A percentile compares a stretch with the other conserved stretches of the same genome.
phyloP scores from a whole-genome alignment of 306 rosid genomes.

The Cyamopsis tetragonoloba region DNA sequence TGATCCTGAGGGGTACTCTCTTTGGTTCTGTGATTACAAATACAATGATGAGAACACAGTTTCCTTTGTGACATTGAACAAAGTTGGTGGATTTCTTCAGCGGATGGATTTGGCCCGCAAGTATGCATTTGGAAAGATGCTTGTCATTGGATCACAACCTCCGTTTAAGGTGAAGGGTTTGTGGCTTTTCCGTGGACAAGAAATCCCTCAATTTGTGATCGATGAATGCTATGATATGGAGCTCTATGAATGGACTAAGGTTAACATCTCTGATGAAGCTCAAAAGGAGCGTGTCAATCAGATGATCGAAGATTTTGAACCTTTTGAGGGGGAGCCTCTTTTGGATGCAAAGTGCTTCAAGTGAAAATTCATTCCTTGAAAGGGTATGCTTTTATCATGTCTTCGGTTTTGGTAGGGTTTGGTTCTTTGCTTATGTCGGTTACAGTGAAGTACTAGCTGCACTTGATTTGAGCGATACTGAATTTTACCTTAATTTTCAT shows the following conservation, averaged over 20 bases:
- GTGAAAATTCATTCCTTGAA: constrained; percentile 23
- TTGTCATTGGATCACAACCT: constrained; percentile 63
- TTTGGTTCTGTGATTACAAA: constrained; percentile 83
- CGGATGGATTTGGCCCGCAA: constrained; percentile 76
- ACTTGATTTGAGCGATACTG: not conserved
- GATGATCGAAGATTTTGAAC: constrained; percentile 73
- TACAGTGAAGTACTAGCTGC: constrained; percentile 4
- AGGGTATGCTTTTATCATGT: constrained; percentile 11
- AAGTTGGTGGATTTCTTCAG: constrained; percentile 76
- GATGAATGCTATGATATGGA: constrained; percentile 89
- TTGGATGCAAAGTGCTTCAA: constrained; percentile 79
- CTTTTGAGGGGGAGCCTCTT: constrained; percentile 71
- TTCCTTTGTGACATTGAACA: constrained; percentile 71
- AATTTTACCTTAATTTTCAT: not conserved
- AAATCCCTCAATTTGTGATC: constrained; percentile 57
- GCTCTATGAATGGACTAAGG: constrained; percentile 70
- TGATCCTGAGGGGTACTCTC: constrained; percentile 82
- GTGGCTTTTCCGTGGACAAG: constrained; percentile 91
- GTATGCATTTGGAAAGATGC: constrained; percentile 87
- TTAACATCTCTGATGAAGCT: constrained; percentile 52
- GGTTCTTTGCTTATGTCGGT: not conserved
- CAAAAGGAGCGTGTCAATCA: constrained; percentile 75
- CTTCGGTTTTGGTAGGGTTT: constrained; percentile 19
- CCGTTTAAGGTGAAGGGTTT: constrained; percentile 82
- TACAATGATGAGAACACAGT: constrained; percentile 75